phyloP scores from a whole-genome alignment of 2,329 filamentous ascomycete species.

The Juglanconis oblonga region DNA sequence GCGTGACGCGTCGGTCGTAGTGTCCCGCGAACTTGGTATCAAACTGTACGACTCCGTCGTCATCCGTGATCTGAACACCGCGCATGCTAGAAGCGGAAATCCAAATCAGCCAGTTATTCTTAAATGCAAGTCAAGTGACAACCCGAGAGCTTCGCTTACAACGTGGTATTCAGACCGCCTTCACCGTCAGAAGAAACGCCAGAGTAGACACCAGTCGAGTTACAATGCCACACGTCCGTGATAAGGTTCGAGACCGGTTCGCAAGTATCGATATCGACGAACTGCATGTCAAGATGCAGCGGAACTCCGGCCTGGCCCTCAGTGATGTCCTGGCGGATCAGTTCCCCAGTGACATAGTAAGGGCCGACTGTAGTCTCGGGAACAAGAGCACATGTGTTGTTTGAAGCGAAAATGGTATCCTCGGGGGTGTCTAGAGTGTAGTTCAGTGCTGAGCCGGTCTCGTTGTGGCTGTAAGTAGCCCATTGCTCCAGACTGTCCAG shows the following conservation, averaged over 20 bases:
- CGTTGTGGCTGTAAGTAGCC: not conserved
- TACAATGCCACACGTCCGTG: slow-evolving; percentile 41
- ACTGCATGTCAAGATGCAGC: slow-evolving; percentile 37
- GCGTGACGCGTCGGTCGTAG: too few relatives aligned
- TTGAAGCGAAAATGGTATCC: not conserved
- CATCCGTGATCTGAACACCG: too few relatives aligned
- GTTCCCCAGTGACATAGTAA: slow-evolving; percentile 30
- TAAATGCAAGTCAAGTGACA: too few relatives aligned
- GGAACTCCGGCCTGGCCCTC: slow-evolving; percentile 36
- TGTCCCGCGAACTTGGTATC: too few relatives aligned
- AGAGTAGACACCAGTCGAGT: slow-evolving; percentile 36
- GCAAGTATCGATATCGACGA: slow-evolving; percentile 39
- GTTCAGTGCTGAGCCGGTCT: not conserved
- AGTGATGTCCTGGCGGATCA: slow-evolving; percentile 33
- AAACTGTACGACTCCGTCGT: too few relatives aligned
- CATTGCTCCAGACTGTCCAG: too few relatives aligned
- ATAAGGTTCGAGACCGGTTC: slow-evolving; percentile 31
- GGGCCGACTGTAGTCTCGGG: slow-evolving; percentile 33
- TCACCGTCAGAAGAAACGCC: slow-evolving; percentile 33
- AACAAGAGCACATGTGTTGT: slow-evolving; percentile 24
- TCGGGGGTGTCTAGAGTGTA: not conserved
- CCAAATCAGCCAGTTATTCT: too few relatives aligned
- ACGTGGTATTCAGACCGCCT: slow-evolving; percentile 16
- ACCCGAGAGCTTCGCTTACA: too few relatives aligned
- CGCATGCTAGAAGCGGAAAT: too few relatives aligned